Evolutionary conservation across 139 green algal genomes (phyloP).

Genomic region (Picochlorum sp.): DNA sequence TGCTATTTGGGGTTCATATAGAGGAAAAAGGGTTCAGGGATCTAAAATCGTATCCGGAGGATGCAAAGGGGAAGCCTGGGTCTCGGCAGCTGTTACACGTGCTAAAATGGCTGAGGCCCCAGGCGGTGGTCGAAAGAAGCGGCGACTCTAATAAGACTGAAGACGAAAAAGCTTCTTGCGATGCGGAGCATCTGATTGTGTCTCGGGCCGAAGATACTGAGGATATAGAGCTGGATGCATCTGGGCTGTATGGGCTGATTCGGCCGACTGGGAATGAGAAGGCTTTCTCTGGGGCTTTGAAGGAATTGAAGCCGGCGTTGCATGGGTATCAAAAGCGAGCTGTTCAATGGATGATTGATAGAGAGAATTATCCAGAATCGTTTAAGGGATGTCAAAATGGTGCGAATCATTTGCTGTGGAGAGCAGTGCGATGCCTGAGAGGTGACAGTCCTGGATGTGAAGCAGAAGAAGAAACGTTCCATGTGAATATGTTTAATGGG

Average conservation of each 20-base stretch:
- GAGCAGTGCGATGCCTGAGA: conserved; percentile 6
- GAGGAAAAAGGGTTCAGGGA: background rate
- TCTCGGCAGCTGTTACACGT: background rate
- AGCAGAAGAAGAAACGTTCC: conserved; percentile 11
- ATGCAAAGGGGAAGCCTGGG: background rate
- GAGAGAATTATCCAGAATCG: conserved; percentile 4
- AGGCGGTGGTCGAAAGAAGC: too few species aligned
- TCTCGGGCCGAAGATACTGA: background rate
- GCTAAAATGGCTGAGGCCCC: background rate
- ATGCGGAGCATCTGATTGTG: background rate
- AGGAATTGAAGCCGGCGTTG: conserved; percentile 46
- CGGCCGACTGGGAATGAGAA: conserved; percentile 46
- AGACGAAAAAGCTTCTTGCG: background rate
- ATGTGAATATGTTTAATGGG: conserved; percentile 40
- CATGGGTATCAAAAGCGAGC: conserved; percentile 71
- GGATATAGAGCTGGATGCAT: conserved; percentile 32
- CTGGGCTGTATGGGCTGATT: conserved; percentile 47
- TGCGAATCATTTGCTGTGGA: conserved; percentile 54
- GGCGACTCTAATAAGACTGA: too few species aligned
- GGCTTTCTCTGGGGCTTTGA: conserved; percentile 14
- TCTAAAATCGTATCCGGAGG: background rate
- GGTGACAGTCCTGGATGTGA: background rate
- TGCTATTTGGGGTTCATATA: background rate
- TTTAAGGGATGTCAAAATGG: background rate
- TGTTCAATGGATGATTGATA: conserved; percentile 23